phyloP scores from a whole-genome alignment of 1,284 basidiomycete species.

The Phylloporus sp. region DNA sequence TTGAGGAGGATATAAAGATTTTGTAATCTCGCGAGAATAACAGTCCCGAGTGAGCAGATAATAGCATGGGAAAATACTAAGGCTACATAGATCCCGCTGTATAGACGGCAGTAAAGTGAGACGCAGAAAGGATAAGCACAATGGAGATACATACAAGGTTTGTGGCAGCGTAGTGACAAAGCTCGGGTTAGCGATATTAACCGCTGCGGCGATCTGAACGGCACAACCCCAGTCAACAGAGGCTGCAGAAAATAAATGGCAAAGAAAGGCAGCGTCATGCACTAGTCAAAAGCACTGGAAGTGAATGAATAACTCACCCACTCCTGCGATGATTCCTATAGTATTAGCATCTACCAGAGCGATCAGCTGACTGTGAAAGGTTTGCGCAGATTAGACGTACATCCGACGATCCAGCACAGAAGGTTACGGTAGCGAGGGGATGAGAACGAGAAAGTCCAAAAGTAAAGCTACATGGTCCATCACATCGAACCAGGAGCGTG shows the following conservation, averaged over 20 bases:
- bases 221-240: constrained; percentile 82
- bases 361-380: not conserved
- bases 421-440: constrained; percentile 67
- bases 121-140: not conserved
- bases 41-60: constrained; percentile 70
- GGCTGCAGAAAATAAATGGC: constrained; percentile 41
- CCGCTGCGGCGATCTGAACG: constrained; percentile 71
- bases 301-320: constrained; percentile 38
- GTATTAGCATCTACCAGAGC: not conserved
- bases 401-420: constrained; percentile 80
- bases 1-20: constrained; percentile 64
- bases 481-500: too few relatives aligned
- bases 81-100: constrained; percentile 62
- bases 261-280: not conserved
- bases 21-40: constrained; percentile 47
- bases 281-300: too few relatives aligned
- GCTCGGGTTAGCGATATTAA: constrained; percentile 54
- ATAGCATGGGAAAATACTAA: constrained; percentile 61
- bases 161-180: constrained; percentile 59
- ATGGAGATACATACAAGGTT: constrained; percentile 54
- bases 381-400: constrained; percentile 43
- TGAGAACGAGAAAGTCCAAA: constrained; percentile 74
- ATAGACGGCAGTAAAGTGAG: not conserved
- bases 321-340: constrained; percentile 60
- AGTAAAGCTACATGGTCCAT: constrained; percentile 62